A percentile compares a stretch with the other conserved stretches of the same genome.
phyloP scores from a whole-genome alignment of 805 yeast species.

The Komagataella pastoris region DNA sequence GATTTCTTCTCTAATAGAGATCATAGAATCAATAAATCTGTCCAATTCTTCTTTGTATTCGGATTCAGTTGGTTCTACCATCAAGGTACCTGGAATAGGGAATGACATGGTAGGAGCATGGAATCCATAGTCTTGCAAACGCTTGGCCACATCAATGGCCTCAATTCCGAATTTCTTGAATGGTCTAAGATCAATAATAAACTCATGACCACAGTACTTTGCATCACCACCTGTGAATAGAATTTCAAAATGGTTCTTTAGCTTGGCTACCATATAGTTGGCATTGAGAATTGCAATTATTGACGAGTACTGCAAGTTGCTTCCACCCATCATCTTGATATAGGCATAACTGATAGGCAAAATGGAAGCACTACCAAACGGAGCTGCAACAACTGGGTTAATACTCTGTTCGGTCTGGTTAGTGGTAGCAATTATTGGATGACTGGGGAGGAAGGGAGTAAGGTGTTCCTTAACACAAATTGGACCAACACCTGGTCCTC shows the following conservation, averaged over 20 bases:
- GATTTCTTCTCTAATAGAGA: constrained; percentile 74
- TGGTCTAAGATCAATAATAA: constrained; percentile 81
- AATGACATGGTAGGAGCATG: constrained; percentile 98
- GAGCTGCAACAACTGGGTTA: constrained; percentile 79
- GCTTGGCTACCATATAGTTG: constrained; percentile 81
- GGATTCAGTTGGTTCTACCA: constrained; percentile 97
- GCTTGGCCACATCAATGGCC: constrained; percentile 93
- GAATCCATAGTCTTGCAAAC: constrained; percentile 96
- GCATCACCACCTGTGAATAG: constrained; percentile 48
- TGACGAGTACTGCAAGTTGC: constrained; percentile 76
- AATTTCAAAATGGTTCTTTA: constrained; percentile 59
- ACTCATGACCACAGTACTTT: constrained; percentile 91
- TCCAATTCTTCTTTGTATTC: constrained; percentile 83
- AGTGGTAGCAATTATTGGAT: constrained; percentile 46
- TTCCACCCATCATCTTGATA: constrained; percentile 85
- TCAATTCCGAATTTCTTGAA: constrained; percentile 74
- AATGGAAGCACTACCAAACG: constrained; percentile 90
- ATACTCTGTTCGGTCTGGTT: constrained; percentile 32
- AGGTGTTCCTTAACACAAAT: constrained; percentile 83
- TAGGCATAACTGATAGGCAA: constrained; percentile 91
- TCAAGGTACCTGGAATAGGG: constrained; percentile 95
- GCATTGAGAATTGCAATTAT: constrained; percentile 89
- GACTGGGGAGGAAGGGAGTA: constrained; percentile 71
- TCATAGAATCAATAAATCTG: constrained; percentile 79
- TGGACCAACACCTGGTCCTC: constrained; percentile 99